phyloP scores from a whole-genome alignment of 2,329 filamentous ascomycete genomes.

The Xylariomycetidae sp. region DNA sequence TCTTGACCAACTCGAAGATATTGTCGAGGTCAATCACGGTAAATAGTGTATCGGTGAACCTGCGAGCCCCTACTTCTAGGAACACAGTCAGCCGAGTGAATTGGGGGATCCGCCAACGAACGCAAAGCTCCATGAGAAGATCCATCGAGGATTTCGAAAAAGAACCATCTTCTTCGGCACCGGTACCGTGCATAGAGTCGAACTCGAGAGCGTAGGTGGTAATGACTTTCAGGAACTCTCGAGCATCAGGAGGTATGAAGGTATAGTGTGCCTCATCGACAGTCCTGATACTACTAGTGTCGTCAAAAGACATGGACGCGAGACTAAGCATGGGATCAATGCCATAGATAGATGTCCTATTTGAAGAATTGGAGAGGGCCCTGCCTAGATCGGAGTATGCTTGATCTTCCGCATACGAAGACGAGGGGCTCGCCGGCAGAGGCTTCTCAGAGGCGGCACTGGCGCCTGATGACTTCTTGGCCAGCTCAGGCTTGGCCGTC shows the following conservation, averaged over 20 bases:
- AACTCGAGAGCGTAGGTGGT: conserved; percentile 70
- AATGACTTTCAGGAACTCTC: conserved; percentile 78
- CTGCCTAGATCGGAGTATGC: conserved; percentile 49
- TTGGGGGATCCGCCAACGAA: conserved; percentile 85
- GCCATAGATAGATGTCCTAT: conserved; percentile 35
- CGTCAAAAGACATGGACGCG: conserved; percentile 58
- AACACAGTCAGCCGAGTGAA: conserved; percentile 76
- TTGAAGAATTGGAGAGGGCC: conserved; percentile 43
- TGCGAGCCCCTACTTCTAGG: conserved; percentile 78
- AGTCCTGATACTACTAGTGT: conserved; percentile 44
- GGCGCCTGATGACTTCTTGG: conserved; percentile 64
- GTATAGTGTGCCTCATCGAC: conserved; percentile 70
- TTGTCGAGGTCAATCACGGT: conserved; percentile 76
- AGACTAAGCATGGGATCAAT: conserved; percentile 67
- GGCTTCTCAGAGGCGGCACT: conserved; percentile 42
- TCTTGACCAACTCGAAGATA: conserved; percentile 78
- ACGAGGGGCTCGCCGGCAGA: conserved; percentile 51
- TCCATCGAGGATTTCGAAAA: conserved; percentile 78
- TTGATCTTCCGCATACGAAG: conserved; percentile 45
- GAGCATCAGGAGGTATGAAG: conserved; percentile 82
- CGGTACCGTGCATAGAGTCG: conserved; percentile 54
- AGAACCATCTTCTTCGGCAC: conserved; percentile 43
- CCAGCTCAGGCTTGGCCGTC: conserved; percentile 77
- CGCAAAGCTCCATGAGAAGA: conserved; percentile 76
- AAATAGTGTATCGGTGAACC: conserved; percentile 80